These are phyloP conservation scores for Pseudogymnoascus sp. DNA, from an alignment of 2,329 filamentous ascomycete genomes.

Conservation along the genomic window DNA sequence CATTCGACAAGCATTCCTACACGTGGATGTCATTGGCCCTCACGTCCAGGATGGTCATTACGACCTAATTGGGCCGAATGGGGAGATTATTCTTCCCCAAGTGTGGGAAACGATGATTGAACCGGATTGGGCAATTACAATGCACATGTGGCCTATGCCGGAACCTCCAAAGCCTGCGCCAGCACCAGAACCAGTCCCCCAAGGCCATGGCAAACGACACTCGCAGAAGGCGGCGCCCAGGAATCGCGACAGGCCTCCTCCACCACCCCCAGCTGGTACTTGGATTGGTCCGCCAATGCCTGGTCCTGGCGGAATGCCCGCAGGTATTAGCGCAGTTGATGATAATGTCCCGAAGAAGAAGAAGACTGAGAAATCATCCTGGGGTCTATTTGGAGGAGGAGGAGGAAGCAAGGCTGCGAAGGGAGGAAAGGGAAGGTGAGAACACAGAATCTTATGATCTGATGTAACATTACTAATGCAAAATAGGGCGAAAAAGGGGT, in stretches of 20 bases:
- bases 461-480: background rate
- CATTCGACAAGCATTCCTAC: conserved; percentile 75
- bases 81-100: conserved; percentile 73
- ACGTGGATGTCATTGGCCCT: conserved; percentile 68
- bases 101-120: conserved; percentile 78
- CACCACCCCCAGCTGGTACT: background rate
- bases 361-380: background rate
- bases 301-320: background rate
- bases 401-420: background rate
- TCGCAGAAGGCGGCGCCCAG: conserved; percentile 18
- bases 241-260: conserved; percentile 14
- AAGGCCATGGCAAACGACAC: background rate
- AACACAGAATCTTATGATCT: background rate
- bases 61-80: conserved; percentile 70
- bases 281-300: background rate
- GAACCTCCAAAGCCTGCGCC: conserved; percentile 35
- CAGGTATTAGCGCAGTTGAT: background rate
- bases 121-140: conserved; percentile 66
- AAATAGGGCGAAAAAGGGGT: background rate
- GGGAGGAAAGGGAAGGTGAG: background rate
- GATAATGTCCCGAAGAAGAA: background rate
- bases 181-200: background rate
- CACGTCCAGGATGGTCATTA: conserved; percentile 75
- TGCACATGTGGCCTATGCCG: conserved; percentile 60
- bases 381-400: background rate